These are phyloP conservation scores for Asclepias syriaca DNA, from an alignment of 257 asterid genomes.

Conservation along the genomic window DNA sequence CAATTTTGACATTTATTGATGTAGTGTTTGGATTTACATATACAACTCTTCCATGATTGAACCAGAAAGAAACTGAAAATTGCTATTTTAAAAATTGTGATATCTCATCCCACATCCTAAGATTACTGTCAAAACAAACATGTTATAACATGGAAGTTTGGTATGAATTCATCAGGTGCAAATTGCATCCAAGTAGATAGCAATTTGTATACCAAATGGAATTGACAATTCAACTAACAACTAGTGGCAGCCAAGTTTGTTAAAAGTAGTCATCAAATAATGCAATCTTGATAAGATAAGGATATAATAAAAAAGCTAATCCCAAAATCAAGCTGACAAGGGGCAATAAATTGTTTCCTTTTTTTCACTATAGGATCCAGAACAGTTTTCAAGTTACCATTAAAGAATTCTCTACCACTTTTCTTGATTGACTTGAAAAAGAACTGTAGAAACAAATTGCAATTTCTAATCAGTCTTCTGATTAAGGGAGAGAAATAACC, in stretches of 20 bases:
- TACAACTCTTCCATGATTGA: background rate
- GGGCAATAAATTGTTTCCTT: background rate
- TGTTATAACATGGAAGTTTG: background rate
- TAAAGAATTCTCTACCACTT: constrained; percentile 3
- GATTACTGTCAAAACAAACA: too few relatives aligned
- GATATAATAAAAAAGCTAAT: background rate
- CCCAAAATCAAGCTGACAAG: constrained; percentile 1
- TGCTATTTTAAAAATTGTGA: background rate
- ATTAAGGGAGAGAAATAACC: background rate
- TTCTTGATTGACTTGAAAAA: constrained; percentile 1
- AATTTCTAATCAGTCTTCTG: too few relatives aligned
- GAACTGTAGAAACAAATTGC: too few relatives aligned
- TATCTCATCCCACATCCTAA: too few relatives aligned
- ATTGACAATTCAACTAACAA: constrained; percentile 17
- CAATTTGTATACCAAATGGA: background rate
- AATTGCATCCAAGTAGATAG: background rate
- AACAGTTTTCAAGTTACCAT: background rate
- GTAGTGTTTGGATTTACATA: background rate
- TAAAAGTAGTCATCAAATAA: background rate
- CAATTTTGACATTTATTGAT: background rate
- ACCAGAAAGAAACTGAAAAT: background rate
- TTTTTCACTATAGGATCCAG: background rate
- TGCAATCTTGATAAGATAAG: background rate
- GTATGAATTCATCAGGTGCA: background rate
- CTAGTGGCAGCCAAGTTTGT: background rate